Base-by-base conservation (phyloP, 2,329 filamentous ascomycete species). In the Rutstroemia sydowiana region DNA sequence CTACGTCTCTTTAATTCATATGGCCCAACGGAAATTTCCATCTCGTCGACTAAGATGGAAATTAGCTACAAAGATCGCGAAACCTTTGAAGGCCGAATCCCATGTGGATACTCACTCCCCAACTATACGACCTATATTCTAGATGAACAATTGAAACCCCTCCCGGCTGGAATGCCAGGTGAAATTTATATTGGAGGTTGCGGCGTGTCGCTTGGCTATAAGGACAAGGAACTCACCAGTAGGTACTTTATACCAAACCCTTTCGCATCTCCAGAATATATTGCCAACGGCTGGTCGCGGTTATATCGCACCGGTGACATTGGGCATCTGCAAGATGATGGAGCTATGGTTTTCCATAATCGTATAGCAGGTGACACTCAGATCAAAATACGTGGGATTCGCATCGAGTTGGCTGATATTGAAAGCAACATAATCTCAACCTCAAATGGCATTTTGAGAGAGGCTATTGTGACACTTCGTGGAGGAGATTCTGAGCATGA, bases 351-450 rank as follows among this genome's bases (percentile, higher is more conserved):
- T 5, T 61, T 68, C 46, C 42, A 62, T 3, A 63, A 64, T 5
- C 64, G 69, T 3, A 63, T 68, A n/a, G 56, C 43, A 16, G 65
- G 65, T 8, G 68, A 71, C 48, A 63, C 60, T 3, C 65, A 68
- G 36, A 57, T 71, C 44, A 72, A 72, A 55, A 52, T 72, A 1
- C 59, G 66, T 6, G 70, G 70, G 0, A 26, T 69, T 18, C 63
- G 70, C 3, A 69, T 74, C 21, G 72, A 76, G 10, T 57, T 75
- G 0, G 57, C 59, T n/a, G 73, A 75, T 11, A 68, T 76, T 16
- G 69, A 69, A 46, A 53, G 52, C 3, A 55, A 51, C 9, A 65
- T 72, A 36, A 20, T 55, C 0, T 52, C 54, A 13, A 58, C 66
- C 0, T 47, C 55, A 2, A 61, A 63, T 2, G 34, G 58, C 28